Percentiles rank a stretch among this genome's conserved stretches.
phyloP scores from a whole-genome alignment of 169 alveolate species.

The Plasmodium adleri region DNA sequence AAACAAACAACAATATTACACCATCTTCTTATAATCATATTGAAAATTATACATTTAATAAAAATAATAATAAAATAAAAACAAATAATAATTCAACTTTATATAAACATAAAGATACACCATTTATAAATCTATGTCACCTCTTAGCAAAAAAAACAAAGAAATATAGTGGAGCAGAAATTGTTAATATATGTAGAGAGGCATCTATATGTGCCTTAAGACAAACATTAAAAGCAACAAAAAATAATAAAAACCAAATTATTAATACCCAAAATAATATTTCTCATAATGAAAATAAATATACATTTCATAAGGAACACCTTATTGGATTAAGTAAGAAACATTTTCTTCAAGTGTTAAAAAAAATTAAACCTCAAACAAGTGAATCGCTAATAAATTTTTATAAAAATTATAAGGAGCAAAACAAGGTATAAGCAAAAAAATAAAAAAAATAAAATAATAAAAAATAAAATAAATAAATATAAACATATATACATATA shows the following conservation, averaged over 20 bases:
- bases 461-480: no score
- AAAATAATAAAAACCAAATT: constrained; percentile 11
- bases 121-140: constrained; percentile 84
- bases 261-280: background rate
- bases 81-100: constrained; percentile 75
- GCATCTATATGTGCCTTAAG: constrained; percentile 88
- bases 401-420: constrained; percentile 74
- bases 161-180: constrained; percentile 97
- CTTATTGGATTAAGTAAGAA: constrained; percentile 59
- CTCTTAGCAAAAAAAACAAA: constrained; percentile 93
- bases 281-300: background rate
- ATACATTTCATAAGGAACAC: background rate
- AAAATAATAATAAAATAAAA: background rate
- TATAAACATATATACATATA: no score
- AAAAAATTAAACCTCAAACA: constrained; percentile 80
- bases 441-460: no score
- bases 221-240: constrained; percentile 56
- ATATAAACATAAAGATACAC: constrained; percentile 80
- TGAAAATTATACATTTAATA: background rate
- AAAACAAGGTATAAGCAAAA: background rate
- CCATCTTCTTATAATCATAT: background rate
- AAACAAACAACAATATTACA: background rate
- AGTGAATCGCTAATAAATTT: constrained; percentile 76
- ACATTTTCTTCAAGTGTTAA: constrained; percentile 73
- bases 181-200: constrained; percentile 92